phyloP scores from a whole-genome alignment of 768 basidiomycete species.

The Mycena leptocephala region DNA sequence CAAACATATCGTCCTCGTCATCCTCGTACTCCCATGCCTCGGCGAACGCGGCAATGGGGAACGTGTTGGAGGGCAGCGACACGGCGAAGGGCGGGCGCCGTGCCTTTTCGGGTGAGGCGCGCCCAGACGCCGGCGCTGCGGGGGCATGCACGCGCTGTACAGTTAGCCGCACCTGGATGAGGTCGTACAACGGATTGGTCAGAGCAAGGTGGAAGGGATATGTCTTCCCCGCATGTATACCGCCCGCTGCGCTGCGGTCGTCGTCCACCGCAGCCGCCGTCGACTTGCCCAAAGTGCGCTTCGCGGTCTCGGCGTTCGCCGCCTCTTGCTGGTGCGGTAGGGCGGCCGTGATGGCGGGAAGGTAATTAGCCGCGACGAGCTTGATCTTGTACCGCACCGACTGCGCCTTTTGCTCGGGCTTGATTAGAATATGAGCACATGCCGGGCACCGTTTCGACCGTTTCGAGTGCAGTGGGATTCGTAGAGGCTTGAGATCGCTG shows the following conservation, averaged over 20 bases:
- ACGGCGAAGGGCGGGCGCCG: constrained; percentile 85
- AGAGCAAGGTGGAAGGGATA: constrained; percentile 93
- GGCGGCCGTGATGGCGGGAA: constrained; percentile 86
- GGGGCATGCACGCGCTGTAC: constrained; percentile 79
- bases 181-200: constrained; percentile 96
- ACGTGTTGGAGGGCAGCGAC: constrained; percentile 82
- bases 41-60: constrained; percentile 91
- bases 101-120: constrained; percentile 66
- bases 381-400: constrained; percentile 98
- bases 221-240: constrained; percentile 82
- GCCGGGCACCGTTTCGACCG: constrained; percentile 95
- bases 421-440: constrained; percentile 97
- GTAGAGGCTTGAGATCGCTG: constrained; percentile 89
- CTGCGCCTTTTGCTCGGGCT: constrained; percentile 97
- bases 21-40: constrained; percentile 99
- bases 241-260: constrained; percentile 54
- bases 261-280: constrained; percentile 54
- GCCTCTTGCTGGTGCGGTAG: constrained; percentile 72
- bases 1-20: constrained; percentile 94
- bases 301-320: constrained; percentile 58
- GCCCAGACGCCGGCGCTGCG: constrained; percentile 52
- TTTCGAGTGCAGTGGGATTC: constrained; percentile 95
- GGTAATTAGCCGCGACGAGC: constrained; percentile 94
- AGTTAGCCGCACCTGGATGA: constrained; percentile 91
- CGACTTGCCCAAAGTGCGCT: constrained; percentile 60